Evolutionary conservation across 768 basidiomycete genomes (phyloP).

Genomic region (Hypholoma fasciculare): DNA sequence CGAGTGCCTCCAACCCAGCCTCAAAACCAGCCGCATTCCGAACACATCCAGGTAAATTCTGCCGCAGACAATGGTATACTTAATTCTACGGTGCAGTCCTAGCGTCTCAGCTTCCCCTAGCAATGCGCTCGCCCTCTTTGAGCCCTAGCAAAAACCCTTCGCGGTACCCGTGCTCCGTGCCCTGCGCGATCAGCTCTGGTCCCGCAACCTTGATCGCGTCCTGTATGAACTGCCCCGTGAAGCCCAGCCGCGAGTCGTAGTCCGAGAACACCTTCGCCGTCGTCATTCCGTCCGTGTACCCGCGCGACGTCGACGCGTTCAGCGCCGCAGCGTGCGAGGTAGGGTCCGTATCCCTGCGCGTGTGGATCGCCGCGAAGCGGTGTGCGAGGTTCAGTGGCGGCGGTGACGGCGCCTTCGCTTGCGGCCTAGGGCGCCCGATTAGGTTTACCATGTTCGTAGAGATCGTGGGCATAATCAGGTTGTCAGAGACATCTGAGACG

Average conservation of each 20-base stretch:
- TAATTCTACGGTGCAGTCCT: neutral
- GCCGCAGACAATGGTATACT: neutral
- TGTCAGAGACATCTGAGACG: conserved; percentile 8
- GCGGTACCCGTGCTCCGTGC: conserved; percentile 43
- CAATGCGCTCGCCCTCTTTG: conserved; percentile 36
- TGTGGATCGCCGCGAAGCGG: conserved; percentile 28
- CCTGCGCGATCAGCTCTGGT: conserved; percentile 30
- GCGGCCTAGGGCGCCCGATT: neutral
- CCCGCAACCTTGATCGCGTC: conserved; percentile 45
- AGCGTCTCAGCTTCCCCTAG: neutral
- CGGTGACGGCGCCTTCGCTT: neutral
- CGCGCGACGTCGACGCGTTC: conserved; percentile 28
- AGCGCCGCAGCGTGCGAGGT: conserved; percentile 7
- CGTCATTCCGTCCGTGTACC: conserved; percentile 61
- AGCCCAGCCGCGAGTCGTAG: conserved; percentile 54
- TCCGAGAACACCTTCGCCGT: conserved; percentile 57
- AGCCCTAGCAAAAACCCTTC: conserved; percentile 51
- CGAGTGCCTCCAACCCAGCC: neutral
- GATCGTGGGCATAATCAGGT: conserved; percentile 12
- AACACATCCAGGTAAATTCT: neutral
- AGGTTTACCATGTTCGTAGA: conserved; percentile 11
- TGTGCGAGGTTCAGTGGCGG: conserved; percentile 5
- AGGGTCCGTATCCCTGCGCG: conserved; percentile 13
- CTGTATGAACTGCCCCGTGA: conserved; percentile 57
- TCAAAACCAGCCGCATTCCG: neutral